Conservation (phyloP, 2,329 filamentous ascomycete genomes). For the Sarocladium kiliense region DNA sequence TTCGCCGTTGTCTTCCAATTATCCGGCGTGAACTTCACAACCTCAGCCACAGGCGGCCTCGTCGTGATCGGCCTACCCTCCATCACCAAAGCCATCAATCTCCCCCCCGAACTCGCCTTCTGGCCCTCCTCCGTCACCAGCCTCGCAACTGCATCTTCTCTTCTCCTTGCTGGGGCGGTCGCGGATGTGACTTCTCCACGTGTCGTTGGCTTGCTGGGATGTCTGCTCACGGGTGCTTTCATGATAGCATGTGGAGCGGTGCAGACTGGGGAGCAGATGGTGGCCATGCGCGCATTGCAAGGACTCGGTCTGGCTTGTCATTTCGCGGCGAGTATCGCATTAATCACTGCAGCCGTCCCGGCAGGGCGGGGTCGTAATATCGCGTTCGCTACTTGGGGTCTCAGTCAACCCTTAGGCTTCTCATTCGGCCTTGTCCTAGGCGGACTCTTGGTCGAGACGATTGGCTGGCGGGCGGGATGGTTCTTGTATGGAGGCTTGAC, state of each 20-base stretch:
- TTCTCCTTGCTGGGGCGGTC: slow-evolving; percentile 32
- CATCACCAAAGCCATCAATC: slow-evolving; percentile 30
- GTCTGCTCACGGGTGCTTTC: slow-evolving; percentile 22
- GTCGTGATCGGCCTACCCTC: slow-evolving; percentile 34
- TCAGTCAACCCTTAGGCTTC: slow-evolving; percentile 43
- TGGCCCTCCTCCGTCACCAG: slow-evolving; percentile 33
- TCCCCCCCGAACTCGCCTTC: slow-evolving; percentile 28
- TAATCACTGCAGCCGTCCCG: slow-evolving; percentile 26
- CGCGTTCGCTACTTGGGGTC: slow-evolving; percentile 37
- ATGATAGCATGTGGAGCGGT: slow-evolving; percentile 27
- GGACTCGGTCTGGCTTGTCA: slow-evolving; percentile 32
- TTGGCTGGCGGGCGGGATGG: slow-evolving; percentile 44
- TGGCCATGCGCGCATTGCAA: slow-evolving; percentile 33
- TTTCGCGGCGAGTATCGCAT: slow-evolving; percentile 28
- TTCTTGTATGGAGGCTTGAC: slow-evolving; percentile 33
- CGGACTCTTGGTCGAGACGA: slow-evolving; percentile 39
- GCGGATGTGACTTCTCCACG: slow-evolving; percentile 31
- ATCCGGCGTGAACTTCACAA: slow-evolving; percentile 21
- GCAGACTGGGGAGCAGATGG: slow-evolving; percentile 26
- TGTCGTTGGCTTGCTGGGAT: slow-evolving; percentile 27
- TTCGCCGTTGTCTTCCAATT: slow-evolving; percentile 10
- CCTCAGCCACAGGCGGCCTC: slow-evolving; percentile 24
- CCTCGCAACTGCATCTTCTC: slow-evolving; percentile 28
- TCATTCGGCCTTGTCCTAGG: slow-evolving; percentile 44
- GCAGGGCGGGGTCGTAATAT: slow-evolving; percentile 31